Percentiles rank a stretch among this genome's conserved stretches.
phyloP scores from a whole-genome alignment of 441 rosid species.

The Flueggea neowawraea region DNA sequence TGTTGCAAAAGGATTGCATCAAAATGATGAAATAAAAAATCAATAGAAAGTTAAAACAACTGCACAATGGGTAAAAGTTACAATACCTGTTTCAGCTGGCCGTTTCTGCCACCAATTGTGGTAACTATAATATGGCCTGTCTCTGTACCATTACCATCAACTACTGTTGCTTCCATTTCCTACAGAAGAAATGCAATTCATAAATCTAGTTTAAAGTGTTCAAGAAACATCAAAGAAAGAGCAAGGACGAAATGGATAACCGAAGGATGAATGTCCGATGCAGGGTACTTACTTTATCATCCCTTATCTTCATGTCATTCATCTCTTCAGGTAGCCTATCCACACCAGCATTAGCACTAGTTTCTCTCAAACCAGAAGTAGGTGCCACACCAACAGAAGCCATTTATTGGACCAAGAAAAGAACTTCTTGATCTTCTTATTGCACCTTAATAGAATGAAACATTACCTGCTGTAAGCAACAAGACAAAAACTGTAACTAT shows the following conservation, averaged over 20 bases:
- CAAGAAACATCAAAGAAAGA: slow-evolving; percentile 2
- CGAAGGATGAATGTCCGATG: not conserved
- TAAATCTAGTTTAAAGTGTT: slow-evolving; percentile 2
- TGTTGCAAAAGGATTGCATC: slow-evolving; percentile 6
- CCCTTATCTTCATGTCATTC: slow-evolving; percentile 93
- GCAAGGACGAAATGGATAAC: not conserved
- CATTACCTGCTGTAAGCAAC: slow-evolving; percentile 37
- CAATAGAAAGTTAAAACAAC: not conserved
- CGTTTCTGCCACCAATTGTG: slow-evolving; percentile 94
- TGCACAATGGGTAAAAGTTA: not conserved
- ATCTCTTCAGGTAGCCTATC: slow-evolving; percentile 84
- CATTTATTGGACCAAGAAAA: slow-evolving; percentile 41
- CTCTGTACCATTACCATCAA: slow-evolving; percentile 90
- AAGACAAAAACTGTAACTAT: not conserved
- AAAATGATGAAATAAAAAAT: not conserved
- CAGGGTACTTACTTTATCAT: slow-evolving; percentile 55
- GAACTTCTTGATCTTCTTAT: slow-evolving; percentile 22
- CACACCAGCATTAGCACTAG: slow-evolving; percentile 49
- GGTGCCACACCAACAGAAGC: slow-evolving; percentile 72
- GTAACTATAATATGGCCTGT: slow-evolving; percentile 94
- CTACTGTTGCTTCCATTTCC: slow-evolving; percentile 92
- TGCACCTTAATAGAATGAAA: slow-evolving; percentile 17
- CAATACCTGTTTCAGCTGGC: slow-evolving; percentile 87
- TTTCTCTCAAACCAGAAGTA: slow-evolving; percentile 62
- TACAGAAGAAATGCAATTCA: slow-evolving; percentile 19